Base-by-base conservation (phyloP, 2,329 filamentous ascomycete species). In the Microsporum audouinii region DNA sequence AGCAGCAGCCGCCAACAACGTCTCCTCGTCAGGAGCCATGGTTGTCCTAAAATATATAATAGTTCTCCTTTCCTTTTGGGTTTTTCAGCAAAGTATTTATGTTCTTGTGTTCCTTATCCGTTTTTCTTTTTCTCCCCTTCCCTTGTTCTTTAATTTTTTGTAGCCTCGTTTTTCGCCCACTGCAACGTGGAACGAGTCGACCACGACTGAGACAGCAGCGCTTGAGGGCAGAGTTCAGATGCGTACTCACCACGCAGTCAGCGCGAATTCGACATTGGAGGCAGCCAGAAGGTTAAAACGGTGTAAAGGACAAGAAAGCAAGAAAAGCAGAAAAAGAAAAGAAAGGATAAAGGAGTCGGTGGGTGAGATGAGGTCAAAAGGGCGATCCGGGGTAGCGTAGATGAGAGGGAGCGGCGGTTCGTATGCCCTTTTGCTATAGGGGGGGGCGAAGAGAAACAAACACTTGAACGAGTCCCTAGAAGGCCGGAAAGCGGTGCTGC, bases 1-100 rank as follows among this genome's bases (percentile, higher is more conserved):
- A 64, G 70, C 73, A 63, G 77, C 71, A 63, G 77, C 77, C 63
- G 76, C 77, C 67, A 72, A 71, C 65, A 80, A 71, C 62, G 77
- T 78, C 65, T 78, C 78, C 67, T 79, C 76, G 67, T 71, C 71
- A 65, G 68, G 71, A 73, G 76, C 72, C 77, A 79, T 79, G 67
- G 67, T 76, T 10, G 31, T 34, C 17, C 8, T 12, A n/a, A 34
- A 38, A 55, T 31, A 36, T 34, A 55, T 55, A 36, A 55, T 34
- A 51, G 45, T 55, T 55, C 51, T 55, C 51, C 49, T 55, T 55
- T 36, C 33, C 49, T 36, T 36, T 55, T 17, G 12, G 23, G 29
- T 47, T 47, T 47, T 31, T 43, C n/a, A 43, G 39, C 17, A 23
- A 23, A 43, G 17, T 43, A 43, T 14, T 43, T 43, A 43, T 43